These are phyloP conservation scores for Pseudogymnoascus sp. DNA, from an alignment of 2,329 filamentous ascomycete species.

Conservation along the genomic window DNA sequence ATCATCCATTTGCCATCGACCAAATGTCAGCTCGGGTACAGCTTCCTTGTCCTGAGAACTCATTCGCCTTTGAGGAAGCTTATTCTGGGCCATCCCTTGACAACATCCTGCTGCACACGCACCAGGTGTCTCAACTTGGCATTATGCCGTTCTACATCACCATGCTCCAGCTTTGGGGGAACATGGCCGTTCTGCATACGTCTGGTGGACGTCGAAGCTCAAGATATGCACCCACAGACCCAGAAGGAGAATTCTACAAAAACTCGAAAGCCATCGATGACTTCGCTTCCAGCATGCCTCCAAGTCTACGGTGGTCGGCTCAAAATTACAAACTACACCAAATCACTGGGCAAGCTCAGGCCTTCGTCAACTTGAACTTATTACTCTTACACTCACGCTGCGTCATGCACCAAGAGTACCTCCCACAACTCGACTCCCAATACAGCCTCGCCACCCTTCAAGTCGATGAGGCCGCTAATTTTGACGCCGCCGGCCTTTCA, in stretches of 20 bases:
- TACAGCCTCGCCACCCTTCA: constrained; percentile 9
- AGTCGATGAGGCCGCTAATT: not conserved
- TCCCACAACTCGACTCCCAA: constrained; percentile 12
- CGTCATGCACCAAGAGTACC: constrained; percentile 14
- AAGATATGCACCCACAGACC: not conserved
- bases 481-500: constrained; percentile 8
- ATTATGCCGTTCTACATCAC: constrained; percentile 9
- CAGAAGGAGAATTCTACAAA: not conserved
- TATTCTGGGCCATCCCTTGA: constrained; percentile 5
- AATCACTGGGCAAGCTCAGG: constrained; percentile 13
- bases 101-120: not conserved
- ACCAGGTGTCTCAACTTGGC: constrained; percentile 6
- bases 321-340: constrained; percentile 12
- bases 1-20: constrained; percentile 8
- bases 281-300: not conserved
- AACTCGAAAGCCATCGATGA: not conserved
- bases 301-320: not conserved
- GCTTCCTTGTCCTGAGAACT: constrained; percentile 11
- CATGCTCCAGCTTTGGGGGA: constrained; percentile 8
- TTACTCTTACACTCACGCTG: constrained; percentile 11
- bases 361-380: constrained; percentile 12
- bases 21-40: constrained; percentile 6
- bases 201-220: not conserved
- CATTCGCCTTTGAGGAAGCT: constrained; percentile 12
- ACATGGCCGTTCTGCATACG: constrained; percentile 6